phyloP scores from a whole-genome alignment of 176 grass and related monocot species.

The Aegilops tauschii region DNA sequence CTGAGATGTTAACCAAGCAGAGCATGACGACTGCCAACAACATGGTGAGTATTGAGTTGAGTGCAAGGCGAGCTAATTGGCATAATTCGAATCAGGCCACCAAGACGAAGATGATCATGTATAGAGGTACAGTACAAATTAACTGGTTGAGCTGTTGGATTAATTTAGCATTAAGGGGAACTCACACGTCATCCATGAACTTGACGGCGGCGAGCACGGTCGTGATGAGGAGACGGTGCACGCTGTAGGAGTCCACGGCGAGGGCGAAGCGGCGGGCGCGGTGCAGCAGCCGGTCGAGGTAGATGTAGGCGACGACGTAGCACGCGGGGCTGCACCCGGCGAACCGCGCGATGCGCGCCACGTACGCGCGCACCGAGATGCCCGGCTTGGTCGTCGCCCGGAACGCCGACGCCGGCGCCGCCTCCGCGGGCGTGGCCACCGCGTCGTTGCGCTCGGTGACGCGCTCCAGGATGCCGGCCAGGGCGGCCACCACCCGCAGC shows the following conservation, averaged over 20 bases:
- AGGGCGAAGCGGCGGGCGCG: slow-evolving; percentile 35
- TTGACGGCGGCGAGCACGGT: slow-evolving; percentile 63
- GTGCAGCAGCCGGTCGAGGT: slow-evolving; percentile 66
- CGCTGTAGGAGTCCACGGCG: slow-evolving; percentile 64
- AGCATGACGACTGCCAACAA: not conserved
- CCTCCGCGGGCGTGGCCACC: not conserved
- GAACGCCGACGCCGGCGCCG: slow-evolving; percentile 45
- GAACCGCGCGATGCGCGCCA: slow-evolving; percentile 56
- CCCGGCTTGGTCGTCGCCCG: slow-evolving; percentile 47
- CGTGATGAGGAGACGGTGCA: slow-evolving; percentile 72
- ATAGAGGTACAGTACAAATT: not conserved
- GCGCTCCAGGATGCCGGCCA: slow-evolving; percentile 64
- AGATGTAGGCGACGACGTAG: slow-evolving; percentile 76
- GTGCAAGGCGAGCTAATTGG: not conserved
- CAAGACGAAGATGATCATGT: slow-evolving; percentile 10
- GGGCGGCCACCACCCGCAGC: slow-evolving; percentile 48
- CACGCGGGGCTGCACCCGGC: slow-evolving; percentile 67
- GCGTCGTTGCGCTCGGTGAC: slow-evolving; percentile 62
- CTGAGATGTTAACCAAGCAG: not conserved
- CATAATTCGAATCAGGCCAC: not conserved
- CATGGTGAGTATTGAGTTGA: not conserved
- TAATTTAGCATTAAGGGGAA: slow-evolving; percentile 6
- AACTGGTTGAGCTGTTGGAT: not conserved
- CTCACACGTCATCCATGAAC: slow-evolving; percentile 82
- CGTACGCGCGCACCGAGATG: slow-evolving; percentile 61